Evolutionary conservation across 169 alveolate species (phyloP), one percentile per base, ranked within the genome.

Genomic region (Eimeria necatrix): DNA sequence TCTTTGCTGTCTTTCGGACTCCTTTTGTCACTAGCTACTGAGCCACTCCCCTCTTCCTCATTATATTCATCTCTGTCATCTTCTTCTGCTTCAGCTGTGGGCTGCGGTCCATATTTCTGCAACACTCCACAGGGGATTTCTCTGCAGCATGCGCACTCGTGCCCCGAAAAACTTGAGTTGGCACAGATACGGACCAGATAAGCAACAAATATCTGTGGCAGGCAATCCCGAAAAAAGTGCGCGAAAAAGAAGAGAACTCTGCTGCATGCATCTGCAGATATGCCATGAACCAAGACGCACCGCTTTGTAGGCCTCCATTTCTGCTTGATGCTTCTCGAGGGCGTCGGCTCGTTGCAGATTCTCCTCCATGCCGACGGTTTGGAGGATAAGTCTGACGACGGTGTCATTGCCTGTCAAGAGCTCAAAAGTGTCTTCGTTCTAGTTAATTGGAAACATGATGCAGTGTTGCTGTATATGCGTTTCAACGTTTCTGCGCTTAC

Each of bases 321-420:
- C 92, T 9, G 80, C 78, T 41, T 46, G 46, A n/a, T 84, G 59
- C 49, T 84, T 84, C 41, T 84, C 92, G 46, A 84, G 18, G 20
- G 92, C 92, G 61, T 84, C 92, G 8, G 92, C 92, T 32, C 92
- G 92, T 10, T 84, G 56, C 32, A 84, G 80, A 60, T 84, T 84
- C 78, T 84, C 92, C 22, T 56, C 92, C 32, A 84, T n/a, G 41
- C 80, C 92, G 26, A 84, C 80, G 6, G 48, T 20, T 56, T 59
- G 78, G 46, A 26, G 49, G 24, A 84, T 60, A 6, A 84, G 92
- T 78, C 92, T 84, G 6, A 60, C 41, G 8, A 84, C 92, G 22
- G 92, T 60, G 41, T 84, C 92, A 41, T 26, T 56, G 7, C 92
- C 92, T 84, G 71, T 26, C 80, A 60, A 51, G 18, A 6, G 48